Base-by-base conservation (phyloP, 306 rosid genomes). In the Medicago lupulina region DNA sequence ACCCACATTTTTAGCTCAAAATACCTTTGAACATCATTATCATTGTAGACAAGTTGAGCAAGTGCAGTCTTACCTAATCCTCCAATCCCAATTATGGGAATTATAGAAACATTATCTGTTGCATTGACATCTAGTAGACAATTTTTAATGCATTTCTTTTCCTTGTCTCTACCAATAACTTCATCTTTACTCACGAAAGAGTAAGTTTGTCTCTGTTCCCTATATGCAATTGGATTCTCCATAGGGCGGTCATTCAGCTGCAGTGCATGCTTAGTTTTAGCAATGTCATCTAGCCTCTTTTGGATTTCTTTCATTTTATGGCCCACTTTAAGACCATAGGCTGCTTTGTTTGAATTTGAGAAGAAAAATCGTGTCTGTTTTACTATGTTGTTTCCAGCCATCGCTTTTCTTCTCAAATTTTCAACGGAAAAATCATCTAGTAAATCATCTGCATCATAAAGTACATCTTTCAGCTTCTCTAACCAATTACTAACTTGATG, bases 61-160 rank as follows among this genome's bases (percentile, higher is more conserved):
- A 84, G 82, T 3, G 91, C 12, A 1, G 91, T 87, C 70, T 84
- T 85, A 6, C 87, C 87, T 47, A 85, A 64, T 14, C 87, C 91
- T 5, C 83, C 88, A 66, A 87, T 16, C 7, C 91, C 87, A 23
- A 70, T 83, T 8, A 85, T 66, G 1, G 86, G 57, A 73, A 75
- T 28, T 8, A 83, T 36, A 18, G 82, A 79, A 62, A 83, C 72
- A 69, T 53, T 66, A 58, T 67, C 6, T 36, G 34, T 16, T 14
- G 67, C 79, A 11, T 18, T 58, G 58, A 39, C 47, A 10, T 64
- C 51, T 0, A 77, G 10, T 18, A 84, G 40, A 15, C 41, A 40
- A 4, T 53, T 19, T 18, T 61, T 63, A 12, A 84, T 3, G 0
- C 46, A 21, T 8, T 11, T 18, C 39, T 70, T 81, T 36, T 81